Percentiles rank a stretch among this genome's conserved stretches.
Evolutionary conservation across 345 rosid species (phyloP).

Genomic region (Eucalyptus camaldulensis): DNA sequence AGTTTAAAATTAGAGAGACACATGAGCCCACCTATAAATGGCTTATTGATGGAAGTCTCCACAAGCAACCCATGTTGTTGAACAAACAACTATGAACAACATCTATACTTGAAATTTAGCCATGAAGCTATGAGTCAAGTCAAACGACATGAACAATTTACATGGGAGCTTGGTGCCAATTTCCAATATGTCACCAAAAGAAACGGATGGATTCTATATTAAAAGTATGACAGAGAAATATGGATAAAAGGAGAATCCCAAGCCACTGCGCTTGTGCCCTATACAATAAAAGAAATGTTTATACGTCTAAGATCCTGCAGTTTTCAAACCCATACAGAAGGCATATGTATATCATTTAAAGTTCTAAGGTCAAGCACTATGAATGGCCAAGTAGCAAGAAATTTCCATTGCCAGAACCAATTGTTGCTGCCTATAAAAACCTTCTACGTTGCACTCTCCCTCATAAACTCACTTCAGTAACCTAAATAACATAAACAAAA

Average conservation of each 20-base stretch:
- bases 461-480: neutral
- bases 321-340: neutral
- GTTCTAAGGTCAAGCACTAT: neutral
- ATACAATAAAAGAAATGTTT: neutral
- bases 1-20: neutral
- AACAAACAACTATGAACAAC: neutral
- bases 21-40: neutral
- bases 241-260: too few species aligned
- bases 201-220: neutral
- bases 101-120: neutral
- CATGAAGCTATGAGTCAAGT: neutral
- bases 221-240: neutral
- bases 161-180: neutral
- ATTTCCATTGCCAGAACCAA: neutral
- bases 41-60: neutral
- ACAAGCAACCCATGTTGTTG: neutral
- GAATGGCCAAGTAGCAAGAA: neutral
- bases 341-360: neutral
- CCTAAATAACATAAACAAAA: too few species aligned
- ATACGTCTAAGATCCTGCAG: neutral
- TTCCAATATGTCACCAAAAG: neutral
- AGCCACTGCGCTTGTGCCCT: neutral
- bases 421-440: neutral
- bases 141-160: neutral
- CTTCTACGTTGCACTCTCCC: neutral